Evolutionary conservation across 306 rosid genomes (phyloP), one percentile per base, ranked within the genome.

Genomic region (Prunus salicina): DNA sequence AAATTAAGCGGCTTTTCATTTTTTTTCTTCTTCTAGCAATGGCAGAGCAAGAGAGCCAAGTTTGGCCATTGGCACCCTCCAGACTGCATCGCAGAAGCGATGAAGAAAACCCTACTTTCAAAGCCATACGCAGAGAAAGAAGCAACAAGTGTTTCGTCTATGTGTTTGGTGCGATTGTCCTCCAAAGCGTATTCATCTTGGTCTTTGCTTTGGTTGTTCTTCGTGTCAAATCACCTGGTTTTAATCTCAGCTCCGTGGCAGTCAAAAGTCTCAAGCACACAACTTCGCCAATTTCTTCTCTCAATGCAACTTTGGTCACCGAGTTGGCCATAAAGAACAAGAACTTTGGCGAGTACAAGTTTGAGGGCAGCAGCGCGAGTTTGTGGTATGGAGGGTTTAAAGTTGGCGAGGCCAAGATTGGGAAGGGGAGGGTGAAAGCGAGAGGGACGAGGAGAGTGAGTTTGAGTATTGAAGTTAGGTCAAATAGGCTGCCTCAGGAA

Each of bases 131-230:
- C 15, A 18, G 79, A 15, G 86, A 91, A 53, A 53, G 88, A 41
- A 86, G 74, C 80, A 83, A 78, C 84, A 91, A 86, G 78, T 85
- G 94, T 65, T 90, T 91, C 69, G 83, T 93, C 6, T 86, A 72
- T 69, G 0, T 85, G 34, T 86, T 93, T 16, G 46, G 89, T 1
- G 20, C 20, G 1, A 70, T 91, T 47, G 96, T 91, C 43, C 0
- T 85, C 34, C 80, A 49, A 9, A 28, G 78, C 67, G 73, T 86
- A 19, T 7, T 81, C 72, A 0, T 89, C 1, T 46, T 93, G 20
- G 56, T 85, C 57, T 82, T 86, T 12, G 86, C 93, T 8, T 73
- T 83, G 16, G 8, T 90, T 64, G 82, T 79, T 1, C 56, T 90
- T 18, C 93, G 89, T 0, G 46, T 80, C 7, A 85, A 28, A 69